Conservation (phyloP, 495 filamentous ascomycete species). For the Cercophora scortea region DNA sequence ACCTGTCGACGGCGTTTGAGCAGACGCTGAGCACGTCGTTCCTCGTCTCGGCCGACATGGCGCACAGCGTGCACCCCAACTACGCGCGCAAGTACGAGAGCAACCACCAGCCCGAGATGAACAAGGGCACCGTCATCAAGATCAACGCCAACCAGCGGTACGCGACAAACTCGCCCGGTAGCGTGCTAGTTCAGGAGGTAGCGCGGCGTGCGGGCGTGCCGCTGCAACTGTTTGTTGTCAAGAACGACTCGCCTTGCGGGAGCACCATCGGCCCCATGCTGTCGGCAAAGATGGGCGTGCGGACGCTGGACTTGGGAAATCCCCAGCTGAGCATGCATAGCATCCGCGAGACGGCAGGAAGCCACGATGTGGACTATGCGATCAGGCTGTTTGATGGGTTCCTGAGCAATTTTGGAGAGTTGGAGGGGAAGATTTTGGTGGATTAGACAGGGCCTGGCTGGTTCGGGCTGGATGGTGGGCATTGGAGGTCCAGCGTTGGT, state of each 20-base stretch:
- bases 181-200: constrained; percentile 82
- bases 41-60: constrained; percentile 95
- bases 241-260: constrained; percentile 90
- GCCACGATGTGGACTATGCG: constrained; percentile 79
- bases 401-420: constrained; percentile 69
- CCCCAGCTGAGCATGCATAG: constrained; percentile 97
- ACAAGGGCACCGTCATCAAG: constrained; percentile 94
- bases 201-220: constrained; percentile 65
- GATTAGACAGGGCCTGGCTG: constrained; percentile 37
- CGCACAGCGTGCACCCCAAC: constrained; percentile 91
- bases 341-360: constrained; percentile 85
- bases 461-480: neutral
- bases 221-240: constrained; percentile 89
- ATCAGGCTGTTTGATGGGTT: constrained; percentile 84
- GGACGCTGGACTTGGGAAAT: constrained; percentile 90
- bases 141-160: constrained; percentile 96
- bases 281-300: constrained; percentile 69
- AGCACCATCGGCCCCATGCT: constrained; percentile 97
- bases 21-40: constrained; percentile 90
- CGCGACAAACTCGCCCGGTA: constrained; percentile 91
- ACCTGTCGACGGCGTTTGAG: constrained; percentile 74
- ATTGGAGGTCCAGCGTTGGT: neutral
- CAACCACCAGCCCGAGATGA: constrained; percentile 87
- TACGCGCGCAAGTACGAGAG: constrained; percentile 85
- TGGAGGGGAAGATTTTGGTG: constrained; percentile 74